A percentile compares a stretch with the other conserved stretches of the same genome.
Conservation (phyloP, 2,329 filamentous ascomycete species). For the Phialemoniopsis sp. region DNA sequence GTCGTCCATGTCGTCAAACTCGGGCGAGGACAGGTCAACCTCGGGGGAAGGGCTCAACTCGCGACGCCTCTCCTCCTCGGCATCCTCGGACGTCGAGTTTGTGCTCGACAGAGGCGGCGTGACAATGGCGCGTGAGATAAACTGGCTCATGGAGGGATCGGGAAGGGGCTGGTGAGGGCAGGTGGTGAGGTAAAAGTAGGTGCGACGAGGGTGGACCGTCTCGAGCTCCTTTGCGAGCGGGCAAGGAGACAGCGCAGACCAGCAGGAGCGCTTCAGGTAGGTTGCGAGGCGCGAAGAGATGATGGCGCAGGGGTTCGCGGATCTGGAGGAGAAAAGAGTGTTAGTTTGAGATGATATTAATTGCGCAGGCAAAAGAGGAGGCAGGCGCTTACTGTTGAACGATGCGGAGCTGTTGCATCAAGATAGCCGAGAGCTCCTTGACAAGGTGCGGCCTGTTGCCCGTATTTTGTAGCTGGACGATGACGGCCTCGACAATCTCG, state of each 20-base stretch:
- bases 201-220: conserved; percentile 85
- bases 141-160: conserved; percentile 44
- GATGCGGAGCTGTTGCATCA: conserved; percentile 71
- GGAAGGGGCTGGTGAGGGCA: conserved; percentile 78
- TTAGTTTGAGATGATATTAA: conserved; percentile 13
- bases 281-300: conserved; percentile 88
- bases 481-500: conserved; percentile 89
- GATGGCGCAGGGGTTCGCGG: conserved; percentile 90
- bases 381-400: conserved; percentile 78
- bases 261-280: conserved; percentile 82
- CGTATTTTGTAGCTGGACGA: conserved; percentile 82
- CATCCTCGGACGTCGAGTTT: conserved; percentile 67
- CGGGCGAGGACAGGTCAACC: conserved; percentile 82
- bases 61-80: conserved; percentile 59
- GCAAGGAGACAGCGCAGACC: conserved; percentile 75
- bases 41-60: conserved; percentile 88
- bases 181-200: conserved; percentile 96
- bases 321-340: conserved; percentile 50
- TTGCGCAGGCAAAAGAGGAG: conserved; percentile 3
- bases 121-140: conserved; percentile 59
- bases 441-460: conserved; percentile 91
- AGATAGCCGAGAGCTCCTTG: conserved; percentile 81
- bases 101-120: conserved; percentile 78
- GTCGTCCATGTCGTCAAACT: conserved; percentile 72
- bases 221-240: conserved; percentile 91